Evolutionary conservation across 1,139 yeast species (phyloP).

Genomic region (Yamadazyma siamensis): DNA sequence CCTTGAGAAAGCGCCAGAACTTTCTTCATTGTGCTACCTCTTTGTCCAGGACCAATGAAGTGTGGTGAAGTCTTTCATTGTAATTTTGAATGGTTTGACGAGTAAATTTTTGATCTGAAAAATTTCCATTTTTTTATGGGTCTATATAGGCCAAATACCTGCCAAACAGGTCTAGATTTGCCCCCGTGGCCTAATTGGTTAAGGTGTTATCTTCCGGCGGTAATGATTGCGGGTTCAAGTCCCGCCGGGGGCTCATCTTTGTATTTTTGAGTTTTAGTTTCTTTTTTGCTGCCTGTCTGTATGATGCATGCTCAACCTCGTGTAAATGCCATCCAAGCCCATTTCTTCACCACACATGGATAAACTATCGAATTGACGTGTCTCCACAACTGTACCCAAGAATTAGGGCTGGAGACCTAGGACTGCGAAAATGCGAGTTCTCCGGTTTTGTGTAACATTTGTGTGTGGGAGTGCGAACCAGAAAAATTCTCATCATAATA

Average conservation of each 20-base stretch:
- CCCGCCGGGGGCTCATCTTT: constrained; percentile 48
- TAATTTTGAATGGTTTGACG: too few species aligned
- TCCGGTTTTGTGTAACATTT: constrained; percentile 8
- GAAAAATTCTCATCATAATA: constrained; percentile 12
- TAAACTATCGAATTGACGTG: too few species aligned
- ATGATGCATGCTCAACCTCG: too few species aligned
- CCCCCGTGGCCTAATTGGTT: constrained; percentile 59
- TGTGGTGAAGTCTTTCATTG: too few species aligned
- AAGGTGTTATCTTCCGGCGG: constrained; percentile 55
- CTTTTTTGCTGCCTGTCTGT: constrained; percentile 7
- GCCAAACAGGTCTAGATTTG: constrained; percentile 15
- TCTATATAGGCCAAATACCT: background rate
- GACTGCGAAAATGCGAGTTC: constrained; percentile 7
- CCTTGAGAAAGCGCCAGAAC: too few species aligned
- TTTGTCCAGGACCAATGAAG: too few species aligned
- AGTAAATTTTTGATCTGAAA: too few species aligned
- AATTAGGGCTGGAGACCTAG: constrained; percentile 22
- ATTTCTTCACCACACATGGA: too few species aligned
- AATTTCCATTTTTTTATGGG: background rate
- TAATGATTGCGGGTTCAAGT: constrained; percentile 58
- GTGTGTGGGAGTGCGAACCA: constrained; percentile 4
- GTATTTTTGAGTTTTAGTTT: constrained; percentile 7
- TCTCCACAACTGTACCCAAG: too few species aligned
- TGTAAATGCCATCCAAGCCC: too few species aligned
- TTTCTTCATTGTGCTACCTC: too few species aligned